A percentile compares a stretch with the other conserved stretches of the same genome.
Evolutionary conservation across 2,329 filamentous ascomycete species (phyloP).

Genomic region (Davidsoniella australis): DNA sequence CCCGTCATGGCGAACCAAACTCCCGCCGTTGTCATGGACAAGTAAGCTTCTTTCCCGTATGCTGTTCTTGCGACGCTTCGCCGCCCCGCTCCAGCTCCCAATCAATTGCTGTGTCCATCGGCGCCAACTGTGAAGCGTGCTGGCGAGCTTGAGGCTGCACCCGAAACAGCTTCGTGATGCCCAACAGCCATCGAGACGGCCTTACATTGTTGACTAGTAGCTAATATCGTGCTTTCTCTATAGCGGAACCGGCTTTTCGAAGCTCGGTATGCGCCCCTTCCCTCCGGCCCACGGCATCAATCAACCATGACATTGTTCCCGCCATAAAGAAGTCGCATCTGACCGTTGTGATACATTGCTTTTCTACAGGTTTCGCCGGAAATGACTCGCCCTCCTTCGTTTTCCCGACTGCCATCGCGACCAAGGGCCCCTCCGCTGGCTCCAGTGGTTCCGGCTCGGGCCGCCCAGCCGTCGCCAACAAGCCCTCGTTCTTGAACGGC

Average conservation of each 20-base stretch:
- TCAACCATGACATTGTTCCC: too few species aligned
- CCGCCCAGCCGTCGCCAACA: constrained; percentile 78
- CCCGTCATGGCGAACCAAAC: constrained; percentile 82
- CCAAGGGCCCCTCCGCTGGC: constrained; percentile 60
- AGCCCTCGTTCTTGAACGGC: constrained; percentile 86
- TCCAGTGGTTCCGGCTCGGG: constrained; percentile 66
- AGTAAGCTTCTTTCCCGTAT: constrained; percentile 48
- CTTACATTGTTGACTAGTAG: constrained; percentile 19
- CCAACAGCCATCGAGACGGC: not conserved
- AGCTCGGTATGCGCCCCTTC: constrained; percentile 56
- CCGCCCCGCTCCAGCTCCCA: constrained; percentile 7
- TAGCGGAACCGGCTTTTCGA: constrained; percentile 98
- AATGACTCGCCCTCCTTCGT: constrained; percentile 99
- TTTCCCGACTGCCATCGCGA: constrained; percentile 96
- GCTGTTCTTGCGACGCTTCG: not conserved
- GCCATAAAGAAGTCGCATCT: constrained; percentile 1
- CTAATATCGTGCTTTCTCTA: constrained; percentile 17
- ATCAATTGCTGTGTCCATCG: not conserved
- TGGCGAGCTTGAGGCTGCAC: not conserved
- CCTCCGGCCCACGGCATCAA: not conserved
- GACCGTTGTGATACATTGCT: constrained; percentile 6
- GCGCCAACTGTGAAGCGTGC: too few species aligned
- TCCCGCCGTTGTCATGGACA: constrained; percentile 99
- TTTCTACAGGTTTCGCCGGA: constrained; percentile 69
- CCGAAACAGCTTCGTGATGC: not conserved